phyloP scores from a whole-genome alignment of 2,329 filamentous ascomycete genomes.

The Verticillium dahliae region DNA sequence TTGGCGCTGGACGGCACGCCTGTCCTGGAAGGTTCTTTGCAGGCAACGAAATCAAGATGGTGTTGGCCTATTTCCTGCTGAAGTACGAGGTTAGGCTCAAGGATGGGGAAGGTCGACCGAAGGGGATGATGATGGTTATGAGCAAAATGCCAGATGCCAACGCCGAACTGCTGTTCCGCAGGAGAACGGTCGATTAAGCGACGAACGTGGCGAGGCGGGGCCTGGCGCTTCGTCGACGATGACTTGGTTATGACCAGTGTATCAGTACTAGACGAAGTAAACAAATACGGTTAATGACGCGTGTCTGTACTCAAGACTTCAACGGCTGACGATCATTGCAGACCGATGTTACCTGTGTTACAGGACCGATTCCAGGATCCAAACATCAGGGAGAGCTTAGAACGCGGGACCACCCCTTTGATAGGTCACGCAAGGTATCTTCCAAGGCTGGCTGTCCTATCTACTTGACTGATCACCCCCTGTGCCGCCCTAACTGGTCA shows the following conservation, averaged over 20 bases:
- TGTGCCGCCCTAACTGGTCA: too few relatives aligned
- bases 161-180: slow-evolving; percentile 31
- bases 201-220: not conserved
- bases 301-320: not conserved
- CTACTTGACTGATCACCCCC: too few relatives aligned
- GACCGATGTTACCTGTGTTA: too few relatives aligned
- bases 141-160: slow-evolving; percentile 33
- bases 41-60: slow-evolving; percentile 36
- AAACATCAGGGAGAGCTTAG: too few relatives aligned
- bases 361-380: too few relatives aligned
- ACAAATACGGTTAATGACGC: not conserved
- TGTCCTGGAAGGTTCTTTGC: slow-evolving; percentile 44
- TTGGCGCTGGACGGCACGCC: slow-evolving; percentile 39
- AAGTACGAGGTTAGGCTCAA: slow-evolving; percentile 34
- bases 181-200: slow-evolving; percentile 17
- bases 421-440: too few relatives aligned
- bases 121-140: slow-evolving; percentile 29
- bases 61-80: slow-evolving; percentile 33
- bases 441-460: too few relatives aligned
- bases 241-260: not conserved
- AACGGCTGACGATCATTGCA: not conserved
- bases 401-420: too few relatives aligned
- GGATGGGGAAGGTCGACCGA: slow-evolving; percentile 29
- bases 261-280: not conserved
- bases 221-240: not conserved